Base-by-base conservation (phyloP, 2,329 filamentous ascomycete genomes). In the Aaosphaeria pasadenensis region DNA sequence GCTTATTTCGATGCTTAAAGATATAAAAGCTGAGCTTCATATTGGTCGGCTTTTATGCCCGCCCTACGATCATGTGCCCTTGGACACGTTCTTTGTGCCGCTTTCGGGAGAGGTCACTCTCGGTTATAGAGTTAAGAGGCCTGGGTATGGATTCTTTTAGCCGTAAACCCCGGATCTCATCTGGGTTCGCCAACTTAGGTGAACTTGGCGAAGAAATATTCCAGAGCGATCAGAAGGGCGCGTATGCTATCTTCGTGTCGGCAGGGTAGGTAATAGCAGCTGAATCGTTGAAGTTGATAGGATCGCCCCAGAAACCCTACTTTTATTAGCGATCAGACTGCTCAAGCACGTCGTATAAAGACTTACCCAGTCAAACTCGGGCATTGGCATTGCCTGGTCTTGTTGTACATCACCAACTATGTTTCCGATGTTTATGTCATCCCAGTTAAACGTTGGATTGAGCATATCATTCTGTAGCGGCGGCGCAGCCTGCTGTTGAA, bases 361-460 rank as follows among this genome's bases (percentile, higher is more conserved):
- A 57, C 64, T 59, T 53, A 69, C 69, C 48, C 67, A 71, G 42
- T 71, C 67, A 40, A 70, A 67, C 30, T 70, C 66, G 5, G 64
- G 63, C 31, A 68, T 47, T 11, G 60, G 60, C 13, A 48, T 50
- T n/a, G 56, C 56, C 6, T 53, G 54, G 7, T 54, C 49, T 28
- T 58, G 11, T n/a, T 38, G 52, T 7, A 59, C 49, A 42, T 64
- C 60, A 30, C 58, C 63, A 4, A 65, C 57, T 13, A 68, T 66
- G 41, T 63, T 66, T 46, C 64, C 64, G 24, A 67, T 62, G 38
- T 69, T 67, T 29, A 69, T 54, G 29, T 70, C 66, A 24, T 68
- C 62, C 60, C 63, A 67, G 36, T 59, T 57, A 5, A 59, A 58
- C 45, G 5, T 28, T 5, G 7, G 9, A 13, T 42, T 46, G 32